Conservation (phyloP, 306 rosid genomes). For the Heteromeles arbutifolia region DNA sequence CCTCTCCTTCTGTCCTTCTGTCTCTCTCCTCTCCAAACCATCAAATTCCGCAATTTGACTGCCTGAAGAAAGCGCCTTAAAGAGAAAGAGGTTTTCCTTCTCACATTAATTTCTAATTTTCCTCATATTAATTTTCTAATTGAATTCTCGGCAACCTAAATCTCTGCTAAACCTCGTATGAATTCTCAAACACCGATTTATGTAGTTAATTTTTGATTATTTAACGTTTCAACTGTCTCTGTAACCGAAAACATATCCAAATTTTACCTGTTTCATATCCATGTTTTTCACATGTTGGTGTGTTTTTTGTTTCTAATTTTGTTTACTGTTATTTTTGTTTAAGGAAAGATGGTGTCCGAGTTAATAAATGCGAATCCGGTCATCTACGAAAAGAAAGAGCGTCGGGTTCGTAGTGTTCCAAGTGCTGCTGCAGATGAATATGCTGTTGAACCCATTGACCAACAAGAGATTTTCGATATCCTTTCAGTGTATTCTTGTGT, state of each 20-base stretch:
- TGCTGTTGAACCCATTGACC: constrained; percentile 61
- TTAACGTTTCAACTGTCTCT: background rate
- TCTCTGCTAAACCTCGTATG: background rate
- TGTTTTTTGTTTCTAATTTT: background rate
- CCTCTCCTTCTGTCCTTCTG: background rate
- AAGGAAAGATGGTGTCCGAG: constrained; percentile 50
- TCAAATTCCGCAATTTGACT: background rate
- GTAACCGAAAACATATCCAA: too few species aligned
- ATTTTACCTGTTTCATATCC: background rate
- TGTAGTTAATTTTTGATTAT: background rate
- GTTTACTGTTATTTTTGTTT: background rate
- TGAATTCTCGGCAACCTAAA: background rate
- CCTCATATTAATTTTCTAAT: background rate
- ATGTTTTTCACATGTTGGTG: background rate
- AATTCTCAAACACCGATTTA: background rate
- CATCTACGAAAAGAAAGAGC: constrained; percentile 76
- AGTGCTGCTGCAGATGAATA: constrained; percentile 30
- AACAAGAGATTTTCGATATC: constrained; percentile 88
- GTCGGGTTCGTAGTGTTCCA: constrained; percentile 47
- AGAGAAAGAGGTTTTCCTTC: background rate
- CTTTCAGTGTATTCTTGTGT: constrained; percentile 18
- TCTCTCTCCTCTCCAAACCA: background rate
- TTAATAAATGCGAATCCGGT: constrained; percentile 80
- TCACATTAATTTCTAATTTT: background rate
- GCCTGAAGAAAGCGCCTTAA: background rate